Evolutionary conservation across 148 eudicot genomes (phyloP).

Genomic region (Rheum nobile): DNA sequence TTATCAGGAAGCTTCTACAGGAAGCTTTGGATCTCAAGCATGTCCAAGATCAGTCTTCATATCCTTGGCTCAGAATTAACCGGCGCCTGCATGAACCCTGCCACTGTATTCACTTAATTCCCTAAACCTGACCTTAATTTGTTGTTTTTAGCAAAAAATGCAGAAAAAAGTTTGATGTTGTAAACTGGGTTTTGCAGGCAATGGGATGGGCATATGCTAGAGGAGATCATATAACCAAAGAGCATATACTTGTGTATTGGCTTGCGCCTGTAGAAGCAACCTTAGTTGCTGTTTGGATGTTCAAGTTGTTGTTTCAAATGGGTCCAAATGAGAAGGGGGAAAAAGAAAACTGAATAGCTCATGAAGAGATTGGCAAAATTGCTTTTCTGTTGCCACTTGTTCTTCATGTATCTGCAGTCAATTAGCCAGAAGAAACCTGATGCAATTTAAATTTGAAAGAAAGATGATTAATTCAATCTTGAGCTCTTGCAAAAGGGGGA

Average conservation of each 20-base stretch:
- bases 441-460: not conserved
- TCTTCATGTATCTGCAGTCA: no score
- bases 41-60: conserved; percentile 70
- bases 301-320: conserved; percentile 28
- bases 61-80: conserved; percentile 76
- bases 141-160: not conserved
- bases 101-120: conserved; percentile 46
- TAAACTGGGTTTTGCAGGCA: conserved; percentile 28
- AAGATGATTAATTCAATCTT: not conserved
- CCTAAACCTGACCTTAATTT: no score
- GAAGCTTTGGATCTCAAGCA: conserved; percentile 83
- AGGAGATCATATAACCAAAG: conserved; percentile 69
- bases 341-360: conserved; percentile 22
- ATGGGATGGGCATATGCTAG: conserved; percentile 93
- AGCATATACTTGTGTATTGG: conserved; percentile 86
- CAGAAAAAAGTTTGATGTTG: not conserved
- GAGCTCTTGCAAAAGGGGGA: not conserved
- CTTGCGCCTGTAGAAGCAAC: conserved; percentile 83
- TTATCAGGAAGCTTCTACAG: conserved; percentile 65
- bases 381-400: no score
- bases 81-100: conserved; percentile 95
- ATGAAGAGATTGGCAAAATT: no score
- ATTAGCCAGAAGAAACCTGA: not conserved
- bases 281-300: conserved; percentile 61
- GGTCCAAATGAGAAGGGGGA: conserved; percentile 18